These are phyloP conservation scores for Monosporozyma aerobia DNA, from an alignment of 805 yeast genomes.

Conservation along the genomic window DNA sequence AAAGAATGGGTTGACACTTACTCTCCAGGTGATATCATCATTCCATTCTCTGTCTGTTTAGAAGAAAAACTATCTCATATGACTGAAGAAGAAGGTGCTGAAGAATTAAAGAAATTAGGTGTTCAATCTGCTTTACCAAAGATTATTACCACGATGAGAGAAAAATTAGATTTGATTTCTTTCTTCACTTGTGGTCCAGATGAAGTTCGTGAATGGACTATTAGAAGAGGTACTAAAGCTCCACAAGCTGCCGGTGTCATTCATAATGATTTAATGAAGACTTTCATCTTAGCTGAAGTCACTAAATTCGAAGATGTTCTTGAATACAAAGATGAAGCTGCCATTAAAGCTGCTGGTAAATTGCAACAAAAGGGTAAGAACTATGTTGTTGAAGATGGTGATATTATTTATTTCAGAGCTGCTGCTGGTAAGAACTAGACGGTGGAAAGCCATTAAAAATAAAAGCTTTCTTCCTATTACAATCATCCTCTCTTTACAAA, in stretches of 20 bases:
- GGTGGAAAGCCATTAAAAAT: not conserved
- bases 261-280: conserved; percentile 89
- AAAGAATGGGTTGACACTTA: conserved; percentile 74
- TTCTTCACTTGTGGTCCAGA: conserved; percentile 95
- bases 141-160: conserved; percentile 81
- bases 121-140: conserved; percentile 76
- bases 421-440: conserved; percentile 76
- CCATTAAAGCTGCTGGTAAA: conserved; percentile 83
- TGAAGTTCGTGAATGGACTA: conserved; percentile 98
- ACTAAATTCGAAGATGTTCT: conserved; percentile 75
- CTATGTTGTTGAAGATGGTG: conserved; percentile 92
- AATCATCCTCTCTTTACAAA: not conserved
- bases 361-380: conserved; percentile 87
- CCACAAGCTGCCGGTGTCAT: conserved; percentile 99
- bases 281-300: conserved; percentile 89
- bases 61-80: conserved; percentile 87
- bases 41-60: conserved; percentile 85
- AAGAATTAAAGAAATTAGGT: conserved; percentile 64
- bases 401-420: conserved; percentile 82
- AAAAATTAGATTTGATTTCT: conserved; percentile 75
- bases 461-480: not conserved
- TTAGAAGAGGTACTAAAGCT: conserved; percentile 83
- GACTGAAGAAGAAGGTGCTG: conserved; percentile 75
- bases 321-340: conserved; percentile 70
- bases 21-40: conserved; percentile 85